These are phyloP conservation scores for Boletus edulis DNA, from an alignment of 768 basidiomycete species.

Conservation along the genomic window DNA sequence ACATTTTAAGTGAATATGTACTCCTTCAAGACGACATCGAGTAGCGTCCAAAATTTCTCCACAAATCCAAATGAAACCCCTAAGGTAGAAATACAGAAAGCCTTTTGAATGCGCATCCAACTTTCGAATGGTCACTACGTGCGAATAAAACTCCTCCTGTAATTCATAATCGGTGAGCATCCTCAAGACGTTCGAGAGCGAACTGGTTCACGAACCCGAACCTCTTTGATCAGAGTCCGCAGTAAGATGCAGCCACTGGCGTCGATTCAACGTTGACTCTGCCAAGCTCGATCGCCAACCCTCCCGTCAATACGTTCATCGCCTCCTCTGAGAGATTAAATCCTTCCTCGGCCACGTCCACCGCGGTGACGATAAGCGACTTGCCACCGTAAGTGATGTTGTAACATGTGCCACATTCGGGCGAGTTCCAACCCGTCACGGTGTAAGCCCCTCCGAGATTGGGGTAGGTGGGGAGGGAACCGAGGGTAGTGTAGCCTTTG, in stretches of 20 bases:
- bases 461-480: background rate
- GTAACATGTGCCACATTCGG: slow-evolving; percentile 35
- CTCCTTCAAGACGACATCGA: too few relatives aligned
- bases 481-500: background rate
- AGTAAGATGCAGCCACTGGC: slow-evolving; percentile 45
- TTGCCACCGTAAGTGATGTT: slow-evolving; percentile 22
- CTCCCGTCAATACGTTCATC: slow-evolving; percentile 54
- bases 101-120: too few relatives aligned
- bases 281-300: slow-evolving; percentile 46
- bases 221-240: slow-evolving; percentile 34
- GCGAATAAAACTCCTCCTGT: too few relatives aligned
- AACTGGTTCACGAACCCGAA: too few relatives aligned
- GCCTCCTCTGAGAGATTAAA: slow-evolving; percentile 52
- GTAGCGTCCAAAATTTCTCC: too few relatives aligned
- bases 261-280: slow-evolving; percentile 42
- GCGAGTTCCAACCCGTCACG: slow-evolving; percentile 30
- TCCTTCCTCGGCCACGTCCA: slow-evolving; percentile 19
- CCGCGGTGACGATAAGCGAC: slow-evolving; percentile 26
- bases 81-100: too few relatives aligned
- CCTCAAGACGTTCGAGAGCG: too few relatives aligned
- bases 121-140: too few relatives aligned
- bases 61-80: too few relatives aligned
- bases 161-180: too few relatives aligned
- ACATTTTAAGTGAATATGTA: too few relatives aligned
- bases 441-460: slow-evolving; percentile 10